Conservation (phyloP, 129 eudicot genomes). For the Lactuca sativa region DNA sequence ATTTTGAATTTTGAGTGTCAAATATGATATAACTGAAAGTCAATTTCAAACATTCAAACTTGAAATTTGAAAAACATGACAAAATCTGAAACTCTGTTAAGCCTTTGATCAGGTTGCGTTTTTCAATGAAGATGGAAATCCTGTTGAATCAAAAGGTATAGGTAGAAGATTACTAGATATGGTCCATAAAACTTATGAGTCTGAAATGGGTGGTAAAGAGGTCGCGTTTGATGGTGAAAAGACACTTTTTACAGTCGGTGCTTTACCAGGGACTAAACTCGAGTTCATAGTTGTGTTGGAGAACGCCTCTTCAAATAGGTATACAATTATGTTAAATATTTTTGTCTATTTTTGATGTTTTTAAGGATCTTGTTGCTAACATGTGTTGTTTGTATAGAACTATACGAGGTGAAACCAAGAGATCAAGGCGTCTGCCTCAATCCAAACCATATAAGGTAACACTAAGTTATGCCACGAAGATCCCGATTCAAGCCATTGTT, state of each 20-base stretch:
- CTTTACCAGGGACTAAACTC: slow-evolving; percentile 40
- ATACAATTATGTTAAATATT: neutral
- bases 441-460: slow-evolving; percentile 60
- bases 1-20: too few species aligned
- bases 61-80: too few species aligned
- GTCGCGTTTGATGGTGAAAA: slow-evolving; percentile 54
- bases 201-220: slow-evolving; percentile 40
- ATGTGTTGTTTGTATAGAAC: slow-evolving; percentile 17
- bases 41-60: too few species aligned
- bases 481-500: slow-evolving; percentile 76
- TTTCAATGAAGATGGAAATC: slow-evolving; percentile 44
- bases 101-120: slow-evolving; percentile 40
- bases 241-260: slow-evolving; percentile 44
- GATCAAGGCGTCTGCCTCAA: slow-evolving; percentile 37
- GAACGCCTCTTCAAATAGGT: slow-evolving; percentile 39
- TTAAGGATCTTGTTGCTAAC: neutral
- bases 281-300: slow-evolving; percentile 53
- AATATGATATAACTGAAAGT: too few species aligned
- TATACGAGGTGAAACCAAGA: slow-evolving; percentile 32
- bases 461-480: slow-evolving; percentile 73
- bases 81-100: too few species aligned
- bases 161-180: slow-evolving; percentile 46
- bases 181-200: slow-evolving; percentile 24
- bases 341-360: neutral
- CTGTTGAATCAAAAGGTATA: slow-evolving; percentile 45